phyloP scores from a whole-genome alignment of 257 asterid genomes.

The Solanum appendiculatum region DNA sequence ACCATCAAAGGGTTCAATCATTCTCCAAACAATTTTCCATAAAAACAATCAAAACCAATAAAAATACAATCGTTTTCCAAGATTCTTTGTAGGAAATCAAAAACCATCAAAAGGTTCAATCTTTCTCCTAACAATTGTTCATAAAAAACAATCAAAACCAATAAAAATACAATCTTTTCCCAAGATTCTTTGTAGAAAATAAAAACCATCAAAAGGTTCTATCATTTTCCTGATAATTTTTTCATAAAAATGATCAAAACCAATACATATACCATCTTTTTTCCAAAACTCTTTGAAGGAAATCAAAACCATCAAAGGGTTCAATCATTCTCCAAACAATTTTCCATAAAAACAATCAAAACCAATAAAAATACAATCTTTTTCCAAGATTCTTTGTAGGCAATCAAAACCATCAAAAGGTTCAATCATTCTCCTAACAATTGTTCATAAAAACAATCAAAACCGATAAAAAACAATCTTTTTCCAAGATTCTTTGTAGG shows the following conservation, averaged over 20 bases:
- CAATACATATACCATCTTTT: background rate
- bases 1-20: background rate
- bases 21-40: background rate
- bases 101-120: background rate
- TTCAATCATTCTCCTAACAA: background rate
- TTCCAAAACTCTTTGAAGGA: background rate
- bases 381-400: background rate
- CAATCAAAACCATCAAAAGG: background rate
- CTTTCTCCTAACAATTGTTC: background rate
- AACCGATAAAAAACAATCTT: background rate
- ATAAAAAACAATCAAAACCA: background rate
- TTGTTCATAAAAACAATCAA: background rate
- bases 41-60: background rate
- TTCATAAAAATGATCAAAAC: background rate
- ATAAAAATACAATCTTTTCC: background rate
- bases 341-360: background rate
- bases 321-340: background rate
- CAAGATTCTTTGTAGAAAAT: background rate
- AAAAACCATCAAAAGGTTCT: background rate
- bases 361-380: background rate
- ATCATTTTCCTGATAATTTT: background rate
- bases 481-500: background rate
- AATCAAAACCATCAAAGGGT: background rate
- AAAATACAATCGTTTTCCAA: background rate
- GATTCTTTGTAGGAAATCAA: background rate